Percentiles rank a stretch among this genome's conserved stretches.
phyloP scores from a whole-genome alignment of 768 basidiomycete genomes.

The Mycena rosella region DNA sequence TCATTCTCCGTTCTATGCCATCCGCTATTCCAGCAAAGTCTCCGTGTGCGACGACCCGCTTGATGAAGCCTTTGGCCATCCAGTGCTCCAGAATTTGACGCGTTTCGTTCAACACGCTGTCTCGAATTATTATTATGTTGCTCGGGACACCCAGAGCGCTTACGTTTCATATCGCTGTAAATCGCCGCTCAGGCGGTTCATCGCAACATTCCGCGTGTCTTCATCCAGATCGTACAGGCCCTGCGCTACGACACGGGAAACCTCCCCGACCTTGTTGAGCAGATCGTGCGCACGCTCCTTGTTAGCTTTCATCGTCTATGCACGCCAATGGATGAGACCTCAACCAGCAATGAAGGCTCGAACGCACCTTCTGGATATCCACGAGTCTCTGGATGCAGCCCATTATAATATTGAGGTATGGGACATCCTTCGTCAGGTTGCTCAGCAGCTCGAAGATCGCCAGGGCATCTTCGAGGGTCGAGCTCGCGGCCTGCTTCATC shows the following conservation, averaged over 20 bases:
- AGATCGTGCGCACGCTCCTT: neutral
- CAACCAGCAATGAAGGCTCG: neutral
- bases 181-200: neutral
- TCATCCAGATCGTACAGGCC: neutral
- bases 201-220: neutral
- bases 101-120: slow-evolving; percentile 1
- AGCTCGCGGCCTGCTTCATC: too few relatives aligned
- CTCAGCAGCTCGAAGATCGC: neutral
- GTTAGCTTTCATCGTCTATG: neutral
- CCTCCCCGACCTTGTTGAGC: neutral
- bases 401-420: neutral
- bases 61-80: neutral
- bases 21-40: slow-evolving; percentile 7
- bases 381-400: neutral
- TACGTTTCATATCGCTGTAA: slow-evolving; percentile 9
- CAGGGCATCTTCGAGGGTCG: neutral
- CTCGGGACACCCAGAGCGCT: neutral
- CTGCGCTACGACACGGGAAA: neutral
- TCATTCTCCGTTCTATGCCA: slow-evolving; percentile 5
- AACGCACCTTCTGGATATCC: neutral
- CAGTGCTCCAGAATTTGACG: neutral
- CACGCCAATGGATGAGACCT: neutral
- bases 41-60: neutral
- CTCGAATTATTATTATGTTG: neutral
- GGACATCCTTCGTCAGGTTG: neutral